These are phyloP conservation scores for Termitomyces sp. DNA, from an alignment of 768 basidiomycete species.

Conservation along the genomic window DNA sequence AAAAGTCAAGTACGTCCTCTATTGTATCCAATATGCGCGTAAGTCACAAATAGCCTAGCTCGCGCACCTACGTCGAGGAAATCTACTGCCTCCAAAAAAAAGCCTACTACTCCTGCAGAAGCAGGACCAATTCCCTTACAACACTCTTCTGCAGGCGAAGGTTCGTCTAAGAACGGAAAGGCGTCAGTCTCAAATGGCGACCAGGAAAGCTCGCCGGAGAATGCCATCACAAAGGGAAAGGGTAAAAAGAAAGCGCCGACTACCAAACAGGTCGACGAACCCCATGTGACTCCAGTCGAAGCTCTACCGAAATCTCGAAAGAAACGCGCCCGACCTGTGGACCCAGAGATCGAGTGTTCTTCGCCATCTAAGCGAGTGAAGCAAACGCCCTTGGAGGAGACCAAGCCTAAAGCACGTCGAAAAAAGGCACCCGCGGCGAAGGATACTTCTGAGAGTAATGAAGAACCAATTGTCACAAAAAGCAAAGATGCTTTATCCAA, in stretches of 20 bases:
- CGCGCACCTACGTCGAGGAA: not conserved
- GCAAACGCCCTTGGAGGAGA: not conserved
- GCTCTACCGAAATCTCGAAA: not conserved
- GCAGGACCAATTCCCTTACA: not conserved
- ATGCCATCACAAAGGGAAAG: not conserved
- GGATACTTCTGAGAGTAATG: not conserved
- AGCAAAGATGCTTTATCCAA: not conserved
- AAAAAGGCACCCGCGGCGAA: not conserved
- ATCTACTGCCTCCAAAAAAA: not conserved
- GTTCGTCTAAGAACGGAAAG: not conserved
- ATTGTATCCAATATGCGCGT: not conserved
- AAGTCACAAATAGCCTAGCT: not conserved
- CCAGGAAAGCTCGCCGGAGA: not conserved
- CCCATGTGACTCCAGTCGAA: not conserved
- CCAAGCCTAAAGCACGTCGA: not conserved
- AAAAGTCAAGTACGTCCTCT: not conserved
- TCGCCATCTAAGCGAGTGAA: not conserved
- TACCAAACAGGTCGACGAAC: not conserved
- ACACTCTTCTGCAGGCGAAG: not conserved
- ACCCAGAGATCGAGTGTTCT: not conserved
- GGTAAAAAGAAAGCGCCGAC: not conserved
- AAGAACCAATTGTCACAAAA: too few species aligned
- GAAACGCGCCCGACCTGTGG: not conserved
- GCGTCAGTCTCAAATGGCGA: not conserved
- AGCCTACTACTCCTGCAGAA: not conserved